Evolutionary conservation across 306 rosid genomes (phyloP).

Genomic region (Acacia acuminata): DNA sequence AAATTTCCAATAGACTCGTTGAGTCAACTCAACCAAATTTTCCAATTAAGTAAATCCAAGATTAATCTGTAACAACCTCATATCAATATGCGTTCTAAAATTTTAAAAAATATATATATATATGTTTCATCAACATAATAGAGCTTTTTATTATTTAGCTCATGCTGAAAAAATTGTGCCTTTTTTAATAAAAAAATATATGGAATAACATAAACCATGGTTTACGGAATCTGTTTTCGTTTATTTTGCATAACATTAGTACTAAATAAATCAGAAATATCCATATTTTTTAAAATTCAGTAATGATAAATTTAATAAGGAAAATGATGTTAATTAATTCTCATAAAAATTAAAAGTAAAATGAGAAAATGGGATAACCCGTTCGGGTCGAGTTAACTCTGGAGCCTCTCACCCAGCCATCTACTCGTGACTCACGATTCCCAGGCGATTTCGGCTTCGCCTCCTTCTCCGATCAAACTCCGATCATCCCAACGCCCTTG

Average conservation of each 20-base stretch:
- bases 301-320: background rate
- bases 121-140: no score
- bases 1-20: no score
- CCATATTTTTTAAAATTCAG: background rate
- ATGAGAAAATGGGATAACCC: slow-evolving; percentile 39
- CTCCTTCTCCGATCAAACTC: slow-evolving; percentile 24
- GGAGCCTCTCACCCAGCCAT: slow-evolving; percentile 55
- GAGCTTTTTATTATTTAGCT: no score
- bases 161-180: no score
- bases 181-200: no score
- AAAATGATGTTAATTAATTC: background rate
- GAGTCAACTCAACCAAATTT: no score
- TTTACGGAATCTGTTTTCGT: background rate
- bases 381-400: slow-evolving; percentile 67
- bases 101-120: no score
- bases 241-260: background rate
- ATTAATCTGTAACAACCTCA: no score
- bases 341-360: background rate
- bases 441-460: slow-evolving; percentile 34
- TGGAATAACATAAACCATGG: background rate
- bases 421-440: slow-evolving; percentile 72
- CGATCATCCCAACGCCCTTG: slow-evolving; percentile 7
- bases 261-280: background rate
- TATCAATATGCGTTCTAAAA: no score
- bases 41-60: no score